A percentile compares a stretch with the other conserved stretches of the same genome.
Evolutionary conservation across 495 filamentous ascomycete genomes (phyloP).

Genomic region (Penicillium diatomitis): DNA sequence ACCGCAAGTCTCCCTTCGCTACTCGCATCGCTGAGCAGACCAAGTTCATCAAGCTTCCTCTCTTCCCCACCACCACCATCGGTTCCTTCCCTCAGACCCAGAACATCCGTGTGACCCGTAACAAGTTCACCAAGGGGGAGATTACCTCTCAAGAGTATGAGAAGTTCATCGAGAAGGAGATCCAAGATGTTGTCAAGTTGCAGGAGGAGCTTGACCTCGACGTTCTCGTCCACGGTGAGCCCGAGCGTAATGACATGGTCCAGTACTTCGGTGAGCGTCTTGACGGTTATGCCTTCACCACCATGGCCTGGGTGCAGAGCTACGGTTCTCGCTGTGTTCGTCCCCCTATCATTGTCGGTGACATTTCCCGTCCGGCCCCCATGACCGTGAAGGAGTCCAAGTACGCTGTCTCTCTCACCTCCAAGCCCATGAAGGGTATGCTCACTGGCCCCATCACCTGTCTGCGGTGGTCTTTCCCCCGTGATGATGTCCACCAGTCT

Average conservation of each 20-base stretch:
- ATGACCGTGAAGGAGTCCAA: conserved; percentile 99
- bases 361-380: conserved; percentile 87
- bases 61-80: conserved; percentile 98
- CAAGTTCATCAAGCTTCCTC: conserved; percentile 77
- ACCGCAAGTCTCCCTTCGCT: conserved; percentile 83
- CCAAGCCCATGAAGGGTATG: conserved; percentile 99
- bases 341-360: conserved; percentile 95
- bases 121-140: conserved; percentile 97
- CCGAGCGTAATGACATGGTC: conserved; percentile 99
- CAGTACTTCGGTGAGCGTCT: conserved; percentile 99
- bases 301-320: conserved; percentile 95
- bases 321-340: conserved; percentile 98
- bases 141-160: conserved; percentile 89
- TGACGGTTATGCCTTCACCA: conserved; percentile 96
- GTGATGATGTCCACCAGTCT: conserved; percentile 97
- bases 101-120: conserved; percentile 90
- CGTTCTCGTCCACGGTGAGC: conserved; percentile 96
- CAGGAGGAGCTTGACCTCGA: conserved; percentile 96
- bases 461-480: conserved; percentile 98
- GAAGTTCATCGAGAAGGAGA: conserved; percentile 97
- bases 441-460: conserved; percentile 98
- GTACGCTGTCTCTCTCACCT: conserved; percentile 90
- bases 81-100: conserved; percentile 98
- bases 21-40: conserved; percentile 76
- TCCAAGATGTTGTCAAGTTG: conserved; percentile 82